phyloP scores from a whole-genome alignment of 495 filamentous ascomycete species.

The Apodospora peruviana region DNA sequence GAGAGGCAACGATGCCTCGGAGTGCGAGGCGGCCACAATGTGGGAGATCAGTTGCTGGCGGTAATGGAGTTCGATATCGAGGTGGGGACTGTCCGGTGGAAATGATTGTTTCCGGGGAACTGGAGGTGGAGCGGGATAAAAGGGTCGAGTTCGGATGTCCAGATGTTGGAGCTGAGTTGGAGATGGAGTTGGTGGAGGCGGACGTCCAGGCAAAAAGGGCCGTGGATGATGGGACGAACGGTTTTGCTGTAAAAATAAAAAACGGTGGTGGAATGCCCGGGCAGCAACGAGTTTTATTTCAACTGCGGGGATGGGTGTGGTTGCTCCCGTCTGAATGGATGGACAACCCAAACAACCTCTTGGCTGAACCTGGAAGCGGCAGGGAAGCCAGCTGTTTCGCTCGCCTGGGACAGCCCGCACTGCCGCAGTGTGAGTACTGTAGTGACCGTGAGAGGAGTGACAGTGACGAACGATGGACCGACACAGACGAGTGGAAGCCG shows the following conservation, averaged over 20 bases:
- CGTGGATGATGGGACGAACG: slow-evolving; percentile 25
- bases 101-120: background rate
- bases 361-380: slow-evolving; percentile 5
- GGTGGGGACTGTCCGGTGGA: slow-evolving; percentile 8
- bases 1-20: slow-evolving; percentile 26
- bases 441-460: no score
- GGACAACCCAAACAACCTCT: slow-evolving; percentile 2
- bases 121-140: background rate
- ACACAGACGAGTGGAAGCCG: background rate
- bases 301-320: slow-evolving; percentile 23
- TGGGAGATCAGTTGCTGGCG: slow-evolving; percentile 6
- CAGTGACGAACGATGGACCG: no score
- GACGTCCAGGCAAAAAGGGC: slow-evolving; percentile 13
- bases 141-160: slow-evolving; percentile 3
- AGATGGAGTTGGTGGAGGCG: slow-evolving; percentile 14
- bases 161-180: slow-evolving; percentile 3
- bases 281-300: slow-evolving; percentile 33
- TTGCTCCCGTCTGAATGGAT: slow-evolving; percentile 22
- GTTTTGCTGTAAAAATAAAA: slow-evolving; percentile 17
- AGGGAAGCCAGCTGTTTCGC: slow-evolving; percentile 19
- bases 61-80: background rate
- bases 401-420: slow-evolving; percentile 1
- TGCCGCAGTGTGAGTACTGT: background rate
- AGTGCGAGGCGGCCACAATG: slow-evolving; percentile 21
- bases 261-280: slow-evolving; percentile 27